These are phyloP conservation scores for Diaporthe velutina DNA, from an alignment of 2,329 filamentous ascomycete species.

Conservation along the genomic window DNA sequence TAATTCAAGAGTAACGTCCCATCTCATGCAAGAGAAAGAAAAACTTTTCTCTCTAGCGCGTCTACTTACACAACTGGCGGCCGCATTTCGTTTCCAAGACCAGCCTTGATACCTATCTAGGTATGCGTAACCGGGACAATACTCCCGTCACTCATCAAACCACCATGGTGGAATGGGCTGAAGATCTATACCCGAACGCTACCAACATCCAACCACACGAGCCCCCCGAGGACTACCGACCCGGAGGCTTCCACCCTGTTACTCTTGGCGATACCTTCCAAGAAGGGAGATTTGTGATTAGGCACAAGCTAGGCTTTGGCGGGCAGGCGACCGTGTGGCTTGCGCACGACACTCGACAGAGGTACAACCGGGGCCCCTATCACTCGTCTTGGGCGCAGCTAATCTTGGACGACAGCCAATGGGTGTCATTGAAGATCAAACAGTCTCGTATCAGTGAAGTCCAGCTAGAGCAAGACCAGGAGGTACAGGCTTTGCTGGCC, in stretches of 20 bases:
- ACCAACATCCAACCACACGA: conserved; percentile 14
- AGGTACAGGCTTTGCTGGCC: not conserved
- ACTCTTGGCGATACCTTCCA: conserved; percentile 28
- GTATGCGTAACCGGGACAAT: not conserved
- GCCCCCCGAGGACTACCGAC: not conserved
- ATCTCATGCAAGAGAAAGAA: not conserved
- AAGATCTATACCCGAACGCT: conserved; percentile 11
- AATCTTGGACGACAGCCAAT: conserved; percentile 5
- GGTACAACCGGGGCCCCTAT: not conserved
- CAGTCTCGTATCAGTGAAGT: conserved; percentile 13
- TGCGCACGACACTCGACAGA: not conserved
- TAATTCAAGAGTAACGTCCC: conserved; percentile 26
- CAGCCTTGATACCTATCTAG: not conserved
- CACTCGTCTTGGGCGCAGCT: not conserved
- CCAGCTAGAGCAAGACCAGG: not conserved
- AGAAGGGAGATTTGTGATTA: conserved; percentile 13
- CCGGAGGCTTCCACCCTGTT: conserved; percentile 4
- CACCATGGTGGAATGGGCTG: conserved; percentile 15
- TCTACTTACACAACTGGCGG: not conserved
- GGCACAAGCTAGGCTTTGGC: conserved; percentile 24
- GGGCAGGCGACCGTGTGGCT: conserved; percentile 24
- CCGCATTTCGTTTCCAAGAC: not conserved
- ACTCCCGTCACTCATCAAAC: not conserved
- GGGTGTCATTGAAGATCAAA: conserved; percentile 18
- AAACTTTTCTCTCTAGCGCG: not conserved